These are phyloP conservation scores for Panaeolus cyanescens DNA, from an alignment of 768 basidiomycete species.

Conservation along the genomic window DNA sequence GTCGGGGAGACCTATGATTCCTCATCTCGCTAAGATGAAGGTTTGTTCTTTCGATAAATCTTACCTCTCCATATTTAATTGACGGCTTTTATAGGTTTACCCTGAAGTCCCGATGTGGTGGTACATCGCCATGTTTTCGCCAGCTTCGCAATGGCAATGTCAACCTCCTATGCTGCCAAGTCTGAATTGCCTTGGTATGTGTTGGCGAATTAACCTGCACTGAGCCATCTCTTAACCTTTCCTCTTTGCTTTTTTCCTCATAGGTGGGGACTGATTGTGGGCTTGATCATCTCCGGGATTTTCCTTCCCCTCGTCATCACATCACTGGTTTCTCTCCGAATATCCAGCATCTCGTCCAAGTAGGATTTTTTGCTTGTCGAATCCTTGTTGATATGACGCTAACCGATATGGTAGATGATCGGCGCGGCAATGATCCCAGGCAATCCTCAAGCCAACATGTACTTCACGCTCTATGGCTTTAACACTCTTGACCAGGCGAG, in stretches of 20 bases:
- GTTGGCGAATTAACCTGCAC: background rate
- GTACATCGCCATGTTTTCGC: conserved; percentile 45
- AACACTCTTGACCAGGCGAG: conserved; percentile 50
- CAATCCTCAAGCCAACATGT: conserved; percentile 54
- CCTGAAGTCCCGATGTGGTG: conserved; percentile 51
- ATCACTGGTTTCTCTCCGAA: conserved; percentile 48
- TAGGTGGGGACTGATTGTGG: conserved; percentile 54
- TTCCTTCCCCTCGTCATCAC: conserved; percentile 57
- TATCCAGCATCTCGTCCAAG: conserved; percentile 37
- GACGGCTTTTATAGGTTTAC: conserved; percentile 20
- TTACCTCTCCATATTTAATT: conserved; percentile 5
- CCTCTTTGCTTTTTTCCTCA: background rate
- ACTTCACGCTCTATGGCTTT: conserved; percentile 43
- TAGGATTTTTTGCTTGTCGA: conserved; percentile 2
- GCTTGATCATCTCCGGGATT: conserved; percentile 49
- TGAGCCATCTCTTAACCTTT: background rate
- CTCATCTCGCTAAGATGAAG: conserved; percentile 61
- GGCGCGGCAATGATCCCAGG: conserved; percentile 50
- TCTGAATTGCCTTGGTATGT: conserved; percentile 58
- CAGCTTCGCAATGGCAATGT: conserved; percentile 54
- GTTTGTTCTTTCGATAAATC: conserved; percentile 13
- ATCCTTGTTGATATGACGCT: background rate
- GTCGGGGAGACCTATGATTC: conserved; percentile 44
- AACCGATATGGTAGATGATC: conserved; percentile 40
- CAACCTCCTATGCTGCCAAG: conserved; percentile 52